A percentile compares a stretch with the other conserved stretches of the same genome.
These are phyloP conservation scores for Nicotiana knightiana DNA, from an alignment of 257 asterid species.

Conservation along the genomic window DNA sequence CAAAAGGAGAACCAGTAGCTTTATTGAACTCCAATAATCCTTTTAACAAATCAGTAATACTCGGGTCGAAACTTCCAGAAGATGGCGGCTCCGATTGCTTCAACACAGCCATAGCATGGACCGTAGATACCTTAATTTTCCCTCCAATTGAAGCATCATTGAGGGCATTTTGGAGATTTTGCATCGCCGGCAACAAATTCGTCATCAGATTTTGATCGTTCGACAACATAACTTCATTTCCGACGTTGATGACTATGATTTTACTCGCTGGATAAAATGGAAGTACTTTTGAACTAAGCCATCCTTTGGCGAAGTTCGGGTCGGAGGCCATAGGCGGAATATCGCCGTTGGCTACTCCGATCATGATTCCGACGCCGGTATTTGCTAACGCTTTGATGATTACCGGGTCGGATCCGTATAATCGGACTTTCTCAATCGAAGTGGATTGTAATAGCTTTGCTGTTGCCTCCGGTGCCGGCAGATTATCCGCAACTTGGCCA, in stretches of 20 bases:
- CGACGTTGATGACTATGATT: constrained; percentile 45
- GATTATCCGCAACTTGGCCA: constrained; percentile 66
- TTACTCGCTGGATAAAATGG: constrained; percentile 62
- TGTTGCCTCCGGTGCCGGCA: constrained; percentile 57
- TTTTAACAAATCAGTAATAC: constrained; percentile 44
- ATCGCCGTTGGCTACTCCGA: constrained; percentile 57
- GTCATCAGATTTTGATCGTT: constrained; percentile 49
- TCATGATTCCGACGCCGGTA: constrained; percentile 53
- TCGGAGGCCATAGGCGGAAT: constrained; percentile 58
- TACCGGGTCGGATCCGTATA: constrained; percentile 56
- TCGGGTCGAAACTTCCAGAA: constrained; percentile 48
- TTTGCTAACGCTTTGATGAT: constrained; percentile 51
- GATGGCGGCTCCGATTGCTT: constrained; percentile 64
- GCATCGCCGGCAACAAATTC: constrained; percentile 64
- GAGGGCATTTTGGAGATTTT: constrained; percentile 47
- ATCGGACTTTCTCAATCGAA: constrained; percentile 42
- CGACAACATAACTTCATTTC: constrained; percentile 58
- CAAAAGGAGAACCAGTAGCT: constrained; percentile 55
- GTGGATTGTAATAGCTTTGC: constrained; percentile 50
- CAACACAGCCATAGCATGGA: constrained; percentile 62
- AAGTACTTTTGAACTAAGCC: constrained; percentile 41
- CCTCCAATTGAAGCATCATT: constrained; percentile 37
- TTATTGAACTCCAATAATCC: constrained; percentile 48
- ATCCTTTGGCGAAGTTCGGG: constrained; percentile 37
- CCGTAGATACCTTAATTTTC: constrained; percentile 61